Percentiles rank a stretch among this genome's conserved stretches.
Evolutionary conservation across 2,329 filamentous ascomycete species (phyloP).

Genomic region (Botrytis porri): DNA sequence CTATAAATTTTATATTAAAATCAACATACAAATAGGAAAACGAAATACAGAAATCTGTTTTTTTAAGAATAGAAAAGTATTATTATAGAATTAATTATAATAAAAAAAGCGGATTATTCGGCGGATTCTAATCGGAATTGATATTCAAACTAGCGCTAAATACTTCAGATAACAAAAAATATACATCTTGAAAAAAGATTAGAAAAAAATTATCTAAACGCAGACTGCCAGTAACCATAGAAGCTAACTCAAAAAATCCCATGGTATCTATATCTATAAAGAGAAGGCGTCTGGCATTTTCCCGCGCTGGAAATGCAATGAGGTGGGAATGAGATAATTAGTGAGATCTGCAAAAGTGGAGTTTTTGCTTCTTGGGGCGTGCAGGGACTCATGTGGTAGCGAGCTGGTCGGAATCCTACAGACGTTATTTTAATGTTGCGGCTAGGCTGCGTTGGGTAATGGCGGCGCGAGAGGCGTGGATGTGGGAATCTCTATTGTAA

Average conservation of each 20-base stretch:
- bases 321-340: background rate
- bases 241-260: background rate
- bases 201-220: background rate
- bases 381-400: background rate
- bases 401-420: constrained; percentile 1
- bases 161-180: too few relatives aligned
- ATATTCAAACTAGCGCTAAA: too few relatives aligned
- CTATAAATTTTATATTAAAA: too few relatives aligned
- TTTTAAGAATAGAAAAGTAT: too few relatives aligned
- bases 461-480: background rate
- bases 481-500: background rate
- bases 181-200: too few relatives aligned
- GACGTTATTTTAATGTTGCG: constrained; percentile 20
- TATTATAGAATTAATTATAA: too few relatives aligned
- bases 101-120: too few relatives aligned
- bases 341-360: background rate
- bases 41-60: too few relatives aligned
- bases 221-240: background rate
- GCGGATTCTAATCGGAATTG: too few relatives aligned
- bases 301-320: background rate
- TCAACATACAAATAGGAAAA: too few relatives aligned
- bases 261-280: constrained; percentile 4
- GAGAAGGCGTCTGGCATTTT: background rate
- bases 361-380: background rate
- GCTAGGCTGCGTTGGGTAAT: background rate